These are phyloP conservation scores for Chalciporus chontae DNA, from an alignment of 768 basidiomycete species.

Conservation along the genomic window DNA sequence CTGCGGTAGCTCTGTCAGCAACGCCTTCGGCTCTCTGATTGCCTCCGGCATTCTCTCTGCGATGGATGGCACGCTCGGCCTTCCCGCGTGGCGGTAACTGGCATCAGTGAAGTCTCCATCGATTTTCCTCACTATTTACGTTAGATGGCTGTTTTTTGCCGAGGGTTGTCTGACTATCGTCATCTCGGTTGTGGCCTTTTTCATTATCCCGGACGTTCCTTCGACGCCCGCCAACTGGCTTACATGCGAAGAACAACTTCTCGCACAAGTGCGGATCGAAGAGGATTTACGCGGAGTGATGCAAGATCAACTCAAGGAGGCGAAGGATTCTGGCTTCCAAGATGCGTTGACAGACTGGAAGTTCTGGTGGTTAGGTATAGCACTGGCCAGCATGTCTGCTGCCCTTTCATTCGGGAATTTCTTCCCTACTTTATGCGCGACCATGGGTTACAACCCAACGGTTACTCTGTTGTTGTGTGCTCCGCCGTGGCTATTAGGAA, in stretches of 20 bases:
- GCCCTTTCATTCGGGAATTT: conserved; percentile 74
- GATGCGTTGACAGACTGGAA: conserved; percentile 70
- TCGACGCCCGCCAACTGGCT: conserved; percentile 56
- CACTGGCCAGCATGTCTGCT: conserved; percentile 50
- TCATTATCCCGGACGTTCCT: conserved; percentile 74
- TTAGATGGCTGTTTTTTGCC: conserved; percentile 68
- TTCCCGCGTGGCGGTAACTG: conserved; percentile 66
- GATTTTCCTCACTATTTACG: neutral
- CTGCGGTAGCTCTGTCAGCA: conserved; percentile 71
- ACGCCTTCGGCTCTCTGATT: conserved; percentile 76
- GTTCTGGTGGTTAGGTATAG: conserved; percentile 75
- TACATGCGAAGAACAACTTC: conserved; percentile 48
- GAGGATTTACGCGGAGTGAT: conserved; percentile 59
- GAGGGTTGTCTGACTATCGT: conserved; percentile 58
- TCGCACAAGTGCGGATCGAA: conserved; percentile 55
- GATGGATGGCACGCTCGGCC: conserved; percentile 65
- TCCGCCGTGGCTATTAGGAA: conserved; percentile 68
- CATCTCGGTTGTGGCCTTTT: conserved; percentile 48
- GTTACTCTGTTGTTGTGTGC: conserved; percentile 70
- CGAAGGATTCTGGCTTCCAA: conserved; percentile 42
- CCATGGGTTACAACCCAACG: conserved; percentile 61
- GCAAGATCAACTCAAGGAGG: conserved; percentile 37
- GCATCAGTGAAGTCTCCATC: neutral
- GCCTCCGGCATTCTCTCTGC: conserved; percentile 70
- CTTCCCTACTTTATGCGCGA: conserved; percentile 73